These are phyloP conservation scores for Solanum hybrid DNA, from an alignment of 305 asterid species.

Conservation along the genomic window DNA sequence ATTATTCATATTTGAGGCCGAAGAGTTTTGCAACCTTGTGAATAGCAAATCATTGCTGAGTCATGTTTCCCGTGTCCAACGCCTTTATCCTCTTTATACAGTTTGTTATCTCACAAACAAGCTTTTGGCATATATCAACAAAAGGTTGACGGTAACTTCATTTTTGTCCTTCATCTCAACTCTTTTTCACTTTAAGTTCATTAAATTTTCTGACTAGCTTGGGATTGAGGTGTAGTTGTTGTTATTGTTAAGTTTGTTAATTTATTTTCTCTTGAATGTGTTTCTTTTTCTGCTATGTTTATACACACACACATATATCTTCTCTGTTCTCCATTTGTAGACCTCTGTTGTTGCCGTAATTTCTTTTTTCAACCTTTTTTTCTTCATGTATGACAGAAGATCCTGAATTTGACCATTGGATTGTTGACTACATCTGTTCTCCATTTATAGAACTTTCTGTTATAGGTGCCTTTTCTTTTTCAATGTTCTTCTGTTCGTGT, in stretches of 20 bases:
- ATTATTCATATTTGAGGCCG: slow-evolving; percentile 70
- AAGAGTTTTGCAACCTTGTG: slow-evolving; percentile 73
- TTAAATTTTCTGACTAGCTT: neutral
- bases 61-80: slow-evolving; percentile 51
- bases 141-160: slow-evolving; percentile 40
- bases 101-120: slow-evolving; percentile 70
- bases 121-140: slow-evolving; percentile 74
- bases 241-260: neutral
- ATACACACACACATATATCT: neutral
- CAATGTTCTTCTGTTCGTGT: neutral
- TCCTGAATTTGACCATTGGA: neutral
- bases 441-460: neutral
- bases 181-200: neutral
- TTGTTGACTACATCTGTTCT: neutral
- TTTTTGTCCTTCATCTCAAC: slow-evolving; percentile 4
- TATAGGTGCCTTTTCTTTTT: neutral
- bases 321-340: neutral
- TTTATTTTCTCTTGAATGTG: neutral
- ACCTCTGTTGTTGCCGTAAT: neutral
- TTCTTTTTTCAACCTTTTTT: neutral
- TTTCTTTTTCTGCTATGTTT: neutral
- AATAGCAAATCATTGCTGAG: slow-evolving; percentile 39
- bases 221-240: neutral
- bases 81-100: slow-evolving; percentile 65
- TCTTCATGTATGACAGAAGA: neutral